phyloP scores from a whole-genome alignment of 352 stramenopile species.

The Aphanomyces astaci region DNA sequence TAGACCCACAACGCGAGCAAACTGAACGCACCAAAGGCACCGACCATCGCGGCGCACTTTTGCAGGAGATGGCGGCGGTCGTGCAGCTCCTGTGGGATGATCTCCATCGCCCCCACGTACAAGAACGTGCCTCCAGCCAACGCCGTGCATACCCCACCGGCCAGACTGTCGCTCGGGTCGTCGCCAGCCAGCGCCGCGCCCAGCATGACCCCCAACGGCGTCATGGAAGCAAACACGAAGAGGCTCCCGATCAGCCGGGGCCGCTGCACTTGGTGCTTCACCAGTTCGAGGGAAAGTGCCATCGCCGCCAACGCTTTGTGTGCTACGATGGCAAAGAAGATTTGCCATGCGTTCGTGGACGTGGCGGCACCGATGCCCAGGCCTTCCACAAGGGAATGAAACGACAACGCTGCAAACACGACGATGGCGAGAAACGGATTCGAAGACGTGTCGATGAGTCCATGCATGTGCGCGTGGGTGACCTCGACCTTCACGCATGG shows the following conservation, averaged over 20 bases:
- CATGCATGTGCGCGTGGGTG: constrained; percentile 52
- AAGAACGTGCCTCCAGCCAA: constrained; percentile 75
- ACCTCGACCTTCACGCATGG: constrained; percentile 28
- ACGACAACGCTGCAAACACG: constrained; percentile 71
- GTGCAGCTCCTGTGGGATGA: constrained; percentile 70
- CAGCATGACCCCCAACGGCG: constrained; percentile 54
- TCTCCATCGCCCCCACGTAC: constrained; percentile 74
- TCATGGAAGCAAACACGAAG: constrained; percentile 65
- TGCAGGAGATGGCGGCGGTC: constrained; percentile 37
- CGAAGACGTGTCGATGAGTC: constrained; percentile 37
- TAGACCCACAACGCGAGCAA: constrained; percentile 67
- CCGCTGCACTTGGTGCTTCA: constrained; percentile 46
- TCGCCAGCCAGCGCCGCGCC: constrained; percentile 43
- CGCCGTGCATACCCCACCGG: constrained; percentile 56
- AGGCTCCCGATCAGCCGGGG: constrained; percentile 39
- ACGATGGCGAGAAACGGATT: constrained; percentile 50
- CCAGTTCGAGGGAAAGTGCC: constrained; percentile 57
- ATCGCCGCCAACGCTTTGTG: constrained; percentile 79
- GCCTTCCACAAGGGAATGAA: constrained; percentile 81
- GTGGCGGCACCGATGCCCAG: constrained; percentile 63
- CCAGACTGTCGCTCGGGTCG: constrained; percentile 34
- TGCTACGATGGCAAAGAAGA: constrained; percentile 67
- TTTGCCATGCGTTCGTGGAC: constrained; percentile 53
- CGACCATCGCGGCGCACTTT: constrained; percentile 52
- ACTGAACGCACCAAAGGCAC: constrained; percentile 52